A percentile compares a stretch with the other conserved stretches of the same genome.
Evolutionary conservation across 495 filamentous ascomycete species (phyloP).

Genomic region (Aspergillus panamensis): DNA sequence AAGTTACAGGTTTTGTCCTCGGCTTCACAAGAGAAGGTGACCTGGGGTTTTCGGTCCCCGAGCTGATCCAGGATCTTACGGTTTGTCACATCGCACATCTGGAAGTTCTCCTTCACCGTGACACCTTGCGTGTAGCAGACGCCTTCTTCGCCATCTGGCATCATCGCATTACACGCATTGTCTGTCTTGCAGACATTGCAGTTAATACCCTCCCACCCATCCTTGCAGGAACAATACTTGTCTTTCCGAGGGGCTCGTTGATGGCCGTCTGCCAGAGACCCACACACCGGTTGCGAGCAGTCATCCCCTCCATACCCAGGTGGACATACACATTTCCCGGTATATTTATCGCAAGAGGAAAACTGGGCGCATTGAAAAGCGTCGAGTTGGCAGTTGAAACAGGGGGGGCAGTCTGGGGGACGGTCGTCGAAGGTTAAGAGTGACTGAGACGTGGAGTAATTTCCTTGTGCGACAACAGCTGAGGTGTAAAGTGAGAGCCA

Average conservation of each 20-base stretch:
- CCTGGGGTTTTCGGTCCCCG: conserved; percentile 78
- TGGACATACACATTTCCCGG: conserved; percentile 88
- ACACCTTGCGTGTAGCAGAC: conserved; percentile 90
- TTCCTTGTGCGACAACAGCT: conserved; percentile 28
- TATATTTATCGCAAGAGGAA: conserved; percentile 76
- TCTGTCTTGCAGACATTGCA: conserved; percentile 92
- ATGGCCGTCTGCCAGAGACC: conserved; percentile 74
- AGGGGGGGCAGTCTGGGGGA: conserved; percentile 58
- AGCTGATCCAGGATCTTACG: conserved; percentile 83
- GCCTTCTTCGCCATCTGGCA: conserved; percentile 71
- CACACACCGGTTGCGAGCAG: conserved; percentile 83
- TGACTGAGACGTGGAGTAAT: conserved; percentile 34
- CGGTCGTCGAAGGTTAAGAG: conserved; percentile 56
- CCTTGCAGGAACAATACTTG: conserved; percentile 76
- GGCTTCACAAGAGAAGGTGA: conserved; percentile 88
- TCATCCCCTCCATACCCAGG: conserved; percentile 90
- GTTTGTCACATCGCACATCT: conserved; percentile 98
- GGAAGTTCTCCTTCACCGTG: conserved; percentile 88
- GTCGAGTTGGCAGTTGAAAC: conserved; percentile 97
- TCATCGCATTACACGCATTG: conserved; percentile 77
- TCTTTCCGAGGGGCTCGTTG: conserved; percentile 68
- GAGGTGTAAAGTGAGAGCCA: conserved; percentile 26
- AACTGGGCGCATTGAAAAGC: conserved; percentile 88
- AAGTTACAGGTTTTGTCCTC: conserved; percentile 77
- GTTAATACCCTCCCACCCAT: conserved; percentile 97